Evolutionary conservation across 192 early-diverging fungal species (phyloP).

Genomic region (Umbelopsis ramanniana): DNA sequence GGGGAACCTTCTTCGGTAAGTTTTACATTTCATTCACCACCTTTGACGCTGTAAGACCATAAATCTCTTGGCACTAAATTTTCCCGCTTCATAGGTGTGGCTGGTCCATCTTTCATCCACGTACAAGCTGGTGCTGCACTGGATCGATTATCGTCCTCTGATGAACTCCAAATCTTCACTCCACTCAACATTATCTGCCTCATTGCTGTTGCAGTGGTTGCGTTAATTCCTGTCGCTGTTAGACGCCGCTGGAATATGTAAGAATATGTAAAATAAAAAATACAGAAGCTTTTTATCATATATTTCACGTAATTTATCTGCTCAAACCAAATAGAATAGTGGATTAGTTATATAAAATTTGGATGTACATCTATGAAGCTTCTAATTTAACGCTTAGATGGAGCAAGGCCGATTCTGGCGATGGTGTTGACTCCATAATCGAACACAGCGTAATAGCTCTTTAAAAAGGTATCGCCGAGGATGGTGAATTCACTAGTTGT

Average conservation of each 20-base stretch:
- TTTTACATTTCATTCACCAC: not conserved
- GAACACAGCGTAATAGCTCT: conserved; percentile 54
- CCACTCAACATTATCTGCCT: conserved; percentile 51
- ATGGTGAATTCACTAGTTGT: conserved; percentile 24
- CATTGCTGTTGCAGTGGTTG: conserved; percentile 46
- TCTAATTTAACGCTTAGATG: conserved; percentile 8
- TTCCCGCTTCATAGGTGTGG: conserved; percentile 38
- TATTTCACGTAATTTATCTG: not conserved
- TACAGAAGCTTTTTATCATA: not conserved
- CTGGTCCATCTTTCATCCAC: conserved; percentile 55
- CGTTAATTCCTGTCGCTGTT: conserved; percentile 53
- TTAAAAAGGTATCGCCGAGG: conserved; percentile 57
- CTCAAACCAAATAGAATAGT: too few species aligned
- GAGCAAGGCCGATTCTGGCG: conserved; percentile 52
- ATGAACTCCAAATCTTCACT: conserved; percentile 51
- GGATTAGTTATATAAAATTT: too few species aligned
- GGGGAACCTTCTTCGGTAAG: conserved; percentile 59
- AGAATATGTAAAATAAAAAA: too few species aligned
- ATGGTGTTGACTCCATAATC: conserved; percentile 40
- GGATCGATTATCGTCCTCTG: conserved; percentile 50
- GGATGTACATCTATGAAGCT: not conserved
- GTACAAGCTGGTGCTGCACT: conserved; percentile 61
- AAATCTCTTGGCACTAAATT: not conserved
- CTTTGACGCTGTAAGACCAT: not conserved
- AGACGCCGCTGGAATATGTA: conserved; percentile 30